Evolutionary conservation across 768 basidiomycete genomes (phyloP), one percentile per base, ranked within the genome.

Genomic region (Inosperma sp.): DNA sequence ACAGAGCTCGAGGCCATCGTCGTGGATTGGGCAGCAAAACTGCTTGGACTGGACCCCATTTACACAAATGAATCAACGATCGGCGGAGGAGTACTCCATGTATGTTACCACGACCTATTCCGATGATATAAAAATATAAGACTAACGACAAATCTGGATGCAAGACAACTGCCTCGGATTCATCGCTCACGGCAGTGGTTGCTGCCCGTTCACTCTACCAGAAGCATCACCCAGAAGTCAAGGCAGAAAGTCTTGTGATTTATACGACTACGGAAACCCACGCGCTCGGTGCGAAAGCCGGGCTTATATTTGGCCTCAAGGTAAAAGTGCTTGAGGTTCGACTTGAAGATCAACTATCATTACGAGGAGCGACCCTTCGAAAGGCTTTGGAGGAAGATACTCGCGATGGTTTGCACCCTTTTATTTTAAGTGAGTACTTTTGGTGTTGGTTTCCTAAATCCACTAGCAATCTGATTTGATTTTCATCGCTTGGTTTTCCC

Each of bases 191-290:
- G 4, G 85, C 83, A 12, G 72, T 84, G 5, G 86, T 94, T 21
- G 91, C 88, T 1, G 94, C 94, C 0, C 82, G 94, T n/a, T 72
- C 80, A 43, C 68, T 74, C 31, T 84, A 81, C 62, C 64, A 72
- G 44, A 69, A 68, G 16, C 57, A 65, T 39, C 66, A 84, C 55
- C 81, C 84, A 2, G 68, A 74, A 10, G 63, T 68, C 16, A 66
- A 72, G 12, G 56, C 76, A 4, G 79, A 82, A 52, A 74, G 84
- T 21, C 71, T 97, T 12, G 76, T 96, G 4, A 78, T 98, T 26
- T 94, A 96, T 59, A 86, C 85, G 0, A 93, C 91, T 1, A 87
- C 89, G 0, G 89, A 95, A 64, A 96, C 93, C 0, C 93, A 95
- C 65, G 91, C 88, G 1, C 69, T 94, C 1, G 93, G 89, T 0